Evolutionary conservation across 208 protist genomes (phyloP).

Genomic region (Leishmania major): DNA sequence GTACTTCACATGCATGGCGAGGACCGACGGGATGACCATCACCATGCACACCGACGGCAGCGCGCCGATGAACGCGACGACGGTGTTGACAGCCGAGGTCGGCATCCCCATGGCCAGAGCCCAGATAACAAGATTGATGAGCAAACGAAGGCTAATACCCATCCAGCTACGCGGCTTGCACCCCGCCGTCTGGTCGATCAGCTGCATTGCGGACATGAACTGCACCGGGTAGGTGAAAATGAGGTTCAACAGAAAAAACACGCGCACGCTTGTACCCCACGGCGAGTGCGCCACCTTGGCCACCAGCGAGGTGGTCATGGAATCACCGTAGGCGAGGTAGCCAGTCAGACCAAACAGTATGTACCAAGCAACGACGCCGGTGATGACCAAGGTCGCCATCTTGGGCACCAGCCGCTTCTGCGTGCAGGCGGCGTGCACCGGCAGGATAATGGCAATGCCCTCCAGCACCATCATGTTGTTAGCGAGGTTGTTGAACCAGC

Average conservation of each 20-base stretch:
- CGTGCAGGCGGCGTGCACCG: slow-evolving; percentile 68
- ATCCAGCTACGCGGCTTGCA: slow-evolving; percentile 60
- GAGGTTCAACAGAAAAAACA: slow-evolving; percentile 54
- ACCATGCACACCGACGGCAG: slow-evolving; percentile 74
- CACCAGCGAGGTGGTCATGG: slow-evolving; percentile 49
- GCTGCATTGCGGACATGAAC: slow-evolving; percentile 80
- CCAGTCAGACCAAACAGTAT: slow-evolving; percentile 66
- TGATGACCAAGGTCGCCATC: slow-evolving; percentile 56
- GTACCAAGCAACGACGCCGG: slow-evolving; percentile 54
- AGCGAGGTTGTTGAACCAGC: slow-evolving; percentile 73
- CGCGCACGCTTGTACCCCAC: slow-evolving; percentile 53
- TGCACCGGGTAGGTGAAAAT: slow-evolving; percentile 80
- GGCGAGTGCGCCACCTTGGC: slow-evolving; percentile 40
- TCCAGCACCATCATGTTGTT: slow-evolving; percentile 84
- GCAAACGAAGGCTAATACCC: slow-evolving; percentile 48
- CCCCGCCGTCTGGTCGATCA: slow-evolving; percentile 56
- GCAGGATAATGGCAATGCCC: slow-evolving; percentile 74
- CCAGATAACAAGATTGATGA: slow-evolving; percentile 69
- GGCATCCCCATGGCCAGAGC: slow-evolving; percentile 63
- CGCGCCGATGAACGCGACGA: slow-evolving; percentile 73
- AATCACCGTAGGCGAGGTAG: slow-evolving; percentile 67
- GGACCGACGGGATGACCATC: slow-evolving; percentile 64
- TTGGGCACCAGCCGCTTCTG: slow-evolving; percentile 56
- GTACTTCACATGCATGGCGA: slow-evolving; percentile 52
- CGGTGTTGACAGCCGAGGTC: slow-evolving; percentile 61